phyloP scores from a whole-genome alignment of 441 rosid genomes.

The Pelargonium fulgidum region DNA sequence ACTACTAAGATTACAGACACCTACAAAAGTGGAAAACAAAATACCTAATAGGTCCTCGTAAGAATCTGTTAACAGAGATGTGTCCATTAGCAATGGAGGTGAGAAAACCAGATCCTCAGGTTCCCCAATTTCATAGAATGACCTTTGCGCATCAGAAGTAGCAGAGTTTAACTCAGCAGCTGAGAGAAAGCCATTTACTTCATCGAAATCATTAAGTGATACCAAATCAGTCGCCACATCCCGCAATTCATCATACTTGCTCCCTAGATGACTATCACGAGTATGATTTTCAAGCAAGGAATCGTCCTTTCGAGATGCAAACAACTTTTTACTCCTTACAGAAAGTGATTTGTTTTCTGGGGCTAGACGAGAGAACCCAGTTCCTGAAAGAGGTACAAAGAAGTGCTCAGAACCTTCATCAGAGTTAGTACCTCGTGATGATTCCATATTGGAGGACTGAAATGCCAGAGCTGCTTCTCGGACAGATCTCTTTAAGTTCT shows the following conservation, averaged over 20 bases:
- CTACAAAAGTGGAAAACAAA: slow-evolving; percentile 18
- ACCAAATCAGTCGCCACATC: slow-evolving; percentile 55
- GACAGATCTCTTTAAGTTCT: slow-evolving; percentile 83
- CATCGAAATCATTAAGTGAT: slow-evolving; percentile 62
- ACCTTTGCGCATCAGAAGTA: slow-evolving; percentile 46
- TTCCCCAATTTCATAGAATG: slow-evolving; percentile 63
- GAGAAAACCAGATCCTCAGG: slow-evolving; percentile 74
- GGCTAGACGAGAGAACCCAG: slow-evolving; percentile 50
- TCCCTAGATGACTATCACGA: slow-evolving; percentile 38
- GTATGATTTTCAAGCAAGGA: slow-evolving; percentile 38
- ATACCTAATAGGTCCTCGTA: slow-evolving; percentile 94
- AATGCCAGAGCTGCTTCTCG: slow-evolving; percentile 75
- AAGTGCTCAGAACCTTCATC: slow-evolving; percentile 83
- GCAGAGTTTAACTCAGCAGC: slow-evolving; percentile 53
- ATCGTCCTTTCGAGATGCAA: slow-evolving; percentile 44
- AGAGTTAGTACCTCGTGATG: slow-evolving; percentile 62
- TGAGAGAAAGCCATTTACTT: slow-evolving; percentile 66
- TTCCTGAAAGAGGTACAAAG: slow-evolving; percentile 67
- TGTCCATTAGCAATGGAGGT: slow-evolving; percentile 84
- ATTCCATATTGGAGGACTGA: slow-evolving; percentile 59
- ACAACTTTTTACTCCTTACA: slow-evolving; percentile 44
- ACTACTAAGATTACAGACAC: neutral
- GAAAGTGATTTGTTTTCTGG: slow-evolving; percentile 45
- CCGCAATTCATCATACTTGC: slow-evolving; percentile 55
- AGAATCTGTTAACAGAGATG: slow-evolving; percentile 59